Conservation (phyloP, 352 stramenopile species). For the Pythium coloratum region DNA sequence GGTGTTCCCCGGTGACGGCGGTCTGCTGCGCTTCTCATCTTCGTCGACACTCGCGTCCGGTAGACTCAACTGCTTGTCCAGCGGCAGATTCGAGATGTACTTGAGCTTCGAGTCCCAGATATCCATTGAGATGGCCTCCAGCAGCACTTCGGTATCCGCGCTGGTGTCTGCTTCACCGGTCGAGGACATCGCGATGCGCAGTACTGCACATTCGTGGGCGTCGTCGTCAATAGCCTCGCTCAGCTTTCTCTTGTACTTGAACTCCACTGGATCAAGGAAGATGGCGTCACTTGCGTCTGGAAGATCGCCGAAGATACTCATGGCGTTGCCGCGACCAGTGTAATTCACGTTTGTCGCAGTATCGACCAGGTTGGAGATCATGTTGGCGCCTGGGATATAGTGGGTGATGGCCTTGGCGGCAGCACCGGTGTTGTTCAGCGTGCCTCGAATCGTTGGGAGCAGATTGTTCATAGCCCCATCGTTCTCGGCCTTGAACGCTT, state of each 20-base stretch:
- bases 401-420: constrained; percentile 75
- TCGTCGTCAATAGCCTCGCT: constrained; percentile 28
- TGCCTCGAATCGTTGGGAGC: constrained; percentile 56
- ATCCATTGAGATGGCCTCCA: constrained; percentile 87
- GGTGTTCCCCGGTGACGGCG: constrained; percentile 9
- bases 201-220: constrained; percentile 57
- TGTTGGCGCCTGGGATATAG: constrained; percentile 64
- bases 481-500: constrained; percentile 40
- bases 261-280: constrained; percentile 61
- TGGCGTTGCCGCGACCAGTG: constrained; percentile 36
- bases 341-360: constrained; percentile 56
- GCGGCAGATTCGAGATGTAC: constrained; percentile 76
- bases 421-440: constrained; percentile 48
- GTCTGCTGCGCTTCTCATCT: constrained; percentile 19
- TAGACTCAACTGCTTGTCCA: constrained; percentile 65
- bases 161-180: constrained; percentile 54
- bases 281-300: constrained; percentile 53
- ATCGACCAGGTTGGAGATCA: constrained; percentile 79
- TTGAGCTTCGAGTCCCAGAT: constrained; percentile 85
- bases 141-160: constrained; percentile 72
- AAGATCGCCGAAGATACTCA: constrained; percentile 56
- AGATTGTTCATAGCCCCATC: constrained; percentile 52
- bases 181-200: constrained; percentile 82
- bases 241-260: constrained; percentile 3
- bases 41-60: constrained; percentile 31